Evolutionary conservation across 495 filamentous ascomycete genomes (phyloP).

Genomic region (Lindgomyces ingoldianus): DNA sequence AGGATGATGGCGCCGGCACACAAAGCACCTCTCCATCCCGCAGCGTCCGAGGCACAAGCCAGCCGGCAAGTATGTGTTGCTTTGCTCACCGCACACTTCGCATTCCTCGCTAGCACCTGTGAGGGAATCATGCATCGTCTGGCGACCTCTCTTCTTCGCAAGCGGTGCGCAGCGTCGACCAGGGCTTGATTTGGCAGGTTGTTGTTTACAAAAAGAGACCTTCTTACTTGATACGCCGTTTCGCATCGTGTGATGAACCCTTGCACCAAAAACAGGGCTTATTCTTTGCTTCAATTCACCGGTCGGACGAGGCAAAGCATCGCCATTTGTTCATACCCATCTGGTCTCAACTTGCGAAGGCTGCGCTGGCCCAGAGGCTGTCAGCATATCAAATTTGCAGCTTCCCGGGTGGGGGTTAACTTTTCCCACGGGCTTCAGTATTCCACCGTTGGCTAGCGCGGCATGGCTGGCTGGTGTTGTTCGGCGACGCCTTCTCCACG

Average conservation of each 20-base stretch:
- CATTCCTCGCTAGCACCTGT: no score
- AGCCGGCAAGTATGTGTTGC: no score
- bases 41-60: no score
- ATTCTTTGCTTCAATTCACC: no score
- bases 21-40: no score
- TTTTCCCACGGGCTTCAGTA: not conserved
- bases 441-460: no score
- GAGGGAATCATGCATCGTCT: no score
- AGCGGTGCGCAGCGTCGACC: no score
- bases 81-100: no score
- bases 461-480: not conserved
- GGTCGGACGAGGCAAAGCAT: not conserved
- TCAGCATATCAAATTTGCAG: slow-evolving; percentile 11
- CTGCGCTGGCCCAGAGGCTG: not conserved
- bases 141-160: not conserved
- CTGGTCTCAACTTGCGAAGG: slow-evolving; percentile 1
- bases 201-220: not conserved
- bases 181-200: not conserved
- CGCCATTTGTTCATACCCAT: not conserved
- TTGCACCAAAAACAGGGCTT: no score
- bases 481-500: not conserved
- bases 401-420: not conserved
- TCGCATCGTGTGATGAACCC: not conserved
- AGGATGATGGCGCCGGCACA: no score
- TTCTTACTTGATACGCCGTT: not conserved